A percentile compares a stretch with the other conserved stretches of the same genome.
Conservation (phyloP, 371 early-diverging fungal species). For the Rhizomucor miehei region DNA sequence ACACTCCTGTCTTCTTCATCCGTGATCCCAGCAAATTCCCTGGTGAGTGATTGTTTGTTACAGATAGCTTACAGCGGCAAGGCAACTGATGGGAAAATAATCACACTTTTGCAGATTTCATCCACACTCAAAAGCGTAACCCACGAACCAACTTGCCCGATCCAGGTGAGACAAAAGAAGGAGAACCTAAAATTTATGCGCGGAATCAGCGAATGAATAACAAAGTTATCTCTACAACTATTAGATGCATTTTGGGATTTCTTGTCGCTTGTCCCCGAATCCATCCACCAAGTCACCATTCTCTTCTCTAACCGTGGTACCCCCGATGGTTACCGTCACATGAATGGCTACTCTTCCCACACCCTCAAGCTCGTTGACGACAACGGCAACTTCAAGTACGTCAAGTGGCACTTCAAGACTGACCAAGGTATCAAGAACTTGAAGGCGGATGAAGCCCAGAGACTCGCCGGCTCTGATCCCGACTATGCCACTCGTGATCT, state of each 20-base stretch:
- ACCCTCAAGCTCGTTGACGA: slow-evolving; percentile 75
- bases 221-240: slow-evolving; percentile 32
- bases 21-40: slow-evolving; percentile 82
- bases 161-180: slow-evolving; percentile 6
- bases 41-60: slow-evolving; percentile 5
- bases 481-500: slow-evolving; percentile 78
- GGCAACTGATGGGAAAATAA: background rate
- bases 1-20: slow-evolving; percentile 68
- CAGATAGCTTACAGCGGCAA: no score
- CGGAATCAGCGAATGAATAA: background rate
- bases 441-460: slow-evolving; percentile 58
- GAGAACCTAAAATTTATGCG: background rate
- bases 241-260: slow-evolving; percentile 68
- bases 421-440: slow-evolving; percentile 79
- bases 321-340: slow-evolving; percentile 75
- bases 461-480: slow-evolving; percentile 63
- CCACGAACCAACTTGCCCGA: slow-evolving; percentile 59
- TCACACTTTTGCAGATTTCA: slow-evolving; percentile 61
- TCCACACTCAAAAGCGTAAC: slow-evolving; percentile 81
- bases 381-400: slow-evolving; percentile 65
- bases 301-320: slow-evolving; percentile 82
- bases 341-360: slow-evolving; percentile 80
- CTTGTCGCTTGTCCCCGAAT: slow-evolving; percentile 72
- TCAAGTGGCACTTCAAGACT: slow-evolving; percentile 89
- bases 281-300: slow-evolving; percentile 77